Conservation (phyloP, 2,329 filamentous ascomycete species). For the Epichloe uncinata region DNA sequence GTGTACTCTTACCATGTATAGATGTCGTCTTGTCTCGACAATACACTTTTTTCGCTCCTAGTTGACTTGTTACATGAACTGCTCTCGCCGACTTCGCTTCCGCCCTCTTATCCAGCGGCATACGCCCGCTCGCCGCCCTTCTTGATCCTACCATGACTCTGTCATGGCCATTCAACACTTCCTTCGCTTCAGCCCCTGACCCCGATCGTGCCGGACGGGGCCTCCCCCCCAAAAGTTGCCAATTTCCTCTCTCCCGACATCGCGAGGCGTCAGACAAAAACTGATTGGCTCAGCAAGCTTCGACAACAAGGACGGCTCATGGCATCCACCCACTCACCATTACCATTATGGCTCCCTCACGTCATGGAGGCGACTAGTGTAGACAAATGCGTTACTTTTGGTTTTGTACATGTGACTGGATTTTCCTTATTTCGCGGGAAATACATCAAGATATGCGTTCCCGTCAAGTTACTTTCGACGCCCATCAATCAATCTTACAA, state of each 20-base stretch:
- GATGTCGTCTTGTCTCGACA: constrained; percentile 6
- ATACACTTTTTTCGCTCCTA: constrained; percentile 4
- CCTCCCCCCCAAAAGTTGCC: background rate
- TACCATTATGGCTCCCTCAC: too few relatives aligned
- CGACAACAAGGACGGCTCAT: background rate
- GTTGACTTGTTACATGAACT: background rate
- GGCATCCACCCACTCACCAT: background rate
- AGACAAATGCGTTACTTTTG: background rate
- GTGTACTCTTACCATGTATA: constrained; percentile 9
- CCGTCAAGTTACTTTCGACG: background rate
- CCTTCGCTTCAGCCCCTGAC: background rate
- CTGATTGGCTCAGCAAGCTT: too few relatives aligned
- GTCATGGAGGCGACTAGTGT: too few relatives aligned
- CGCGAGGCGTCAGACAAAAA: too few relatives aligned
- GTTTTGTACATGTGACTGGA: background rate
- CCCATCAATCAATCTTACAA: constrained; percentile 28
- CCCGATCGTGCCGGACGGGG: background rate
- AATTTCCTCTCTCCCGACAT: too few relatives aligned
- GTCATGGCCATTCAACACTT: background rate
- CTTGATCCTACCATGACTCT: background rate
- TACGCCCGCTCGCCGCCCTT: too few relatives aligned
- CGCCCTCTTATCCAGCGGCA: too few relatives aligned
- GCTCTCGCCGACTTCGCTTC: too few relatives aligned
- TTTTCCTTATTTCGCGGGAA: background rate
- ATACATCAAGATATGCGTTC: background rate